Base-by-base conservation (phyloP, 2,329 filamentous ascomycete species). In the Alternaria gaisen region DNA sequence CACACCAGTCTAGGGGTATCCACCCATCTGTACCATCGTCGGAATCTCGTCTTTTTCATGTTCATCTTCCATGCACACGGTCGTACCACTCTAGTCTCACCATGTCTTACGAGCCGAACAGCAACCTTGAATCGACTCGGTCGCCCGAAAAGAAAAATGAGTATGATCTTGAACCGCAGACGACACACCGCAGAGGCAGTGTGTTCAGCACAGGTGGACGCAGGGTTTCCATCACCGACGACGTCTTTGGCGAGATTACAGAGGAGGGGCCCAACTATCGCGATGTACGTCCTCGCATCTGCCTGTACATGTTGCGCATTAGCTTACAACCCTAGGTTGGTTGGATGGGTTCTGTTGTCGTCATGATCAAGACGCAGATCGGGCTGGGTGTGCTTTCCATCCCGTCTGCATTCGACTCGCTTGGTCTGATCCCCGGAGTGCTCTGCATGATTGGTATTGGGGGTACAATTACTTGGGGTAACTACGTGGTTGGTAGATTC, bases 341-440 rank as follows among this genome's bases (percentile, higher is more conserved):
- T 18, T 38, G 34, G 34, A 38, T 38, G 34, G 34, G 34, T n/a
- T n/a, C 34, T n/a, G 34, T 38, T 18, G 34, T 38, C 16, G 34
- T 38, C 34, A 38, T 38, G 34, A 38, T 38, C 34, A 38, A 38
- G 34, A 38, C 34, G 7, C 34, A 38, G 16, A 38, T 38, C 8
- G 34, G 34, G 14, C 16, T 73, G 32, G 76, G 76, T 53, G 81
- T 84, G 34, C 76, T 84, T 16, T 81, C 82, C 1, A 82, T 85
- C 16, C 83, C 82, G 0, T 63, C 71, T 7, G 77, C 77, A 3
- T 83, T 83, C 51, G 73, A 84, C 57, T 71, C 73, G 0, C 72
- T 85, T 2, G 83, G 83, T 6, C 70, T 84, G 11, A 71, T 84
- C 10, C 83, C 83, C 0, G 83, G 83, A 14, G 65, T 83, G n/a